These are phyloP conservation scores for Rhizophagus prolifer DNA, from an alignment of 192 early-diverging fungal genomes.

Conservation along the genomic window DNA sequence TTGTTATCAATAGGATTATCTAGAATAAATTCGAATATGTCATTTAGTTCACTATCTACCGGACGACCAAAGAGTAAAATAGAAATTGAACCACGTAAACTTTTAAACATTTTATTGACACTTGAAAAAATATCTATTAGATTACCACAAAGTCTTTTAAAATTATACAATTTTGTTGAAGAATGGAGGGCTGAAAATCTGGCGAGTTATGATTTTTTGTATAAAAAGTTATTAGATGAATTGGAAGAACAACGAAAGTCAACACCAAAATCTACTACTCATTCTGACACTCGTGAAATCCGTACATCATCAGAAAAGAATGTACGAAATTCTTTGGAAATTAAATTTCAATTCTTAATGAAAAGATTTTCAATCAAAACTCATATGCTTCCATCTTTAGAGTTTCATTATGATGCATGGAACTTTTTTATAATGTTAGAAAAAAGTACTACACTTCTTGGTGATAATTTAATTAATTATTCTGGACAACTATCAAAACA, in stretches of 20 bases:
- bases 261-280: not conserved
- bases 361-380: conserved; percentile 57
- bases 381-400: conserved; percentile 64
- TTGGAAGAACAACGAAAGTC: conserved; percentile 55
- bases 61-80: conserved; percentile 38
- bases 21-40: conserved; percentile 43
- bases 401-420: conserved; percentile 55
- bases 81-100: conserved; percentile 36
- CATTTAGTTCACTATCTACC: conserved; percentile 41
- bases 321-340: conserved; percentile 41
- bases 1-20: conserved; percentile 47
- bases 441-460: not conserved
- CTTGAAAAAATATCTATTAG: conserved; percentile 47
- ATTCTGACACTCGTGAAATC: not conserved
- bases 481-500: conserved; percentile 53
- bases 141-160: conserved; percentile 66
- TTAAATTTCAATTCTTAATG: conserved; percentile 62
- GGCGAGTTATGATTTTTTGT: conserved; percentile 64
- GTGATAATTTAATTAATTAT: conserved; percentile 33
- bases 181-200: conserved; percentile 71
- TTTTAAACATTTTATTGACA: conserved; percentile 49
- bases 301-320: not conserved
- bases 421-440: conserved; percentile 52
- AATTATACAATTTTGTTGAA: conserved; percentile 72
- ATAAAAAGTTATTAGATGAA: conserved; percentile 68